These are phyloP conservation scores for Syncephalastrum contaminatum DNA, from an alignment of 371 early-diverging fungal species.

Conservation along the genomic window DNA sequence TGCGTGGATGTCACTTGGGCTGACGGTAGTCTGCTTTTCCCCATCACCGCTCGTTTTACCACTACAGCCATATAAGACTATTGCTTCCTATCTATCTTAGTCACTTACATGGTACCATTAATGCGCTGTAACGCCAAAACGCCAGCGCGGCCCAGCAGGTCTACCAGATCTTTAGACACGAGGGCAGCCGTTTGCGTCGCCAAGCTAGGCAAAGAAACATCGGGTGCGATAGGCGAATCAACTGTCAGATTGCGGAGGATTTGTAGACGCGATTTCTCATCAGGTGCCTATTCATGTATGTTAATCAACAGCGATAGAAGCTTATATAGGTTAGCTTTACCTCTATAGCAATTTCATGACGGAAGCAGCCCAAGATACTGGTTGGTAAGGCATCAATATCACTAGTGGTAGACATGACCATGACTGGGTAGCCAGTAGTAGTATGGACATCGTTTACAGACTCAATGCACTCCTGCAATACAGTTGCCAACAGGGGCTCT, in stretches of 20 bases:
- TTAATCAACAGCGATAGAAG: not conserved
- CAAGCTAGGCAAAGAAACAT: constrained; percentile 67
- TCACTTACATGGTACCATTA: constrained; percentile 51
- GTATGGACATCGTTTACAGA: constrained; percentile 51
- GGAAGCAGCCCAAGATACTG: constrained; percentile 67
- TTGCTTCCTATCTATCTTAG: not conserved
- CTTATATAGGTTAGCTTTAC: constrained; percentile 15
- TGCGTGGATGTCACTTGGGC: constrained; percentile 53
- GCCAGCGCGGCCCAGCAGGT: constrained; percentile 74
- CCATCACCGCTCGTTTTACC: constrained; percentile 3
- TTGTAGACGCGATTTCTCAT: constrained; percentile 63
- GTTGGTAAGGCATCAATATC: constrained; percentile 78
- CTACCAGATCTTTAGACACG: constrained; percentile 80
- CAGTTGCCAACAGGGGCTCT: constrained; percentile 71
- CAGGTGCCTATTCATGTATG: constrained; percentile 52
- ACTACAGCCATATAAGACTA: constrained; percentile 5
- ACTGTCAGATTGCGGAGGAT: constrained; percentile 59
- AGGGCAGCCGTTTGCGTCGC: constrained; percentile 94
- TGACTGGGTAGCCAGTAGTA: constrained; percentile 66
- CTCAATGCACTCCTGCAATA: constrained; percentile 68
- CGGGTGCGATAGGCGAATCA: constrained; percentile 66
- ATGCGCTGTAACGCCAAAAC: constrained; percentile 68
- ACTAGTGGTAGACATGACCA: constrained; percentile 76
- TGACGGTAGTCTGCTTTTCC: constrained; percentile 19
- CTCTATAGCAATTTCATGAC: constrained; percentile 72